Base-by-base conservation (phyloP, 1,139 yeast species). In the Suhomyces chickasaworum region DNA sequence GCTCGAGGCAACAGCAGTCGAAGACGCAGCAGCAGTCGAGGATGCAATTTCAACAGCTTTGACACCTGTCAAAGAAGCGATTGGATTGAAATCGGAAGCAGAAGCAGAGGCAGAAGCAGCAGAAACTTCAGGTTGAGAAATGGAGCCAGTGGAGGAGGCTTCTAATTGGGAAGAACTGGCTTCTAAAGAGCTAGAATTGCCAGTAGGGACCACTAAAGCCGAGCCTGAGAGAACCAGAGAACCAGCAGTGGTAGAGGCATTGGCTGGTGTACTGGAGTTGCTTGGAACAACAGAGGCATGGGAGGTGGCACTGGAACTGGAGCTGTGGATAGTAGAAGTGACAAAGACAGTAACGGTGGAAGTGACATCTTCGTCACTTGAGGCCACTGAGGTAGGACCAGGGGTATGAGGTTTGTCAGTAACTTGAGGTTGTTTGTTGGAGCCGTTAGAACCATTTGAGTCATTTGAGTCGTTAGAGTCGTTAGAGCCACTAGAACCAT, bases 1-100 rank as follows among this genome's bases (percentile, higher is more conserved):
- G 37, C 22, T 20, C 22, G 52, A 47, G 21, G 48, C 29, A 15
- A 65, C 48, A 15, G 56, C 38, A 32, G 63, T 49, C 15, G 47
- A 44, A 37, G 53, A 43, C 39, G 54, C 46, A 27, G 48, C 33
- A 29, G 53, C 45, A n/a, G 49, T 44, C 34, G 53, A 43, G 37
- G 29, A 25, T 25, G n/a, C 13, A 25, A 8, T 12, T 23, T 23
- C 29, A 25, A 13, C 29, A 25, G 29, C 29, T 7, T 25, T 25
- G 29, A 25, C 29, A 25, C n/a, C 29, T 10, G 29, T 25, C 29
- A 10, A 8, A 25, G 29, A 25, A 25, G 29, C 29, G 4, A 25
- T 10, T 3, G 29, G 29, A 12, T 10, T 25, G 29, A 25, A 7
- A 25, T 25, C 54, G 39, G 43, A 30, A 29, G 43, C 39, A 18